Percentiles rank a stretch among this genome's conserved stretches.
Conservation (phyloP, 2,329 filamentous ascomycete species). For the Ophioceras dolichostomum region DNA sequence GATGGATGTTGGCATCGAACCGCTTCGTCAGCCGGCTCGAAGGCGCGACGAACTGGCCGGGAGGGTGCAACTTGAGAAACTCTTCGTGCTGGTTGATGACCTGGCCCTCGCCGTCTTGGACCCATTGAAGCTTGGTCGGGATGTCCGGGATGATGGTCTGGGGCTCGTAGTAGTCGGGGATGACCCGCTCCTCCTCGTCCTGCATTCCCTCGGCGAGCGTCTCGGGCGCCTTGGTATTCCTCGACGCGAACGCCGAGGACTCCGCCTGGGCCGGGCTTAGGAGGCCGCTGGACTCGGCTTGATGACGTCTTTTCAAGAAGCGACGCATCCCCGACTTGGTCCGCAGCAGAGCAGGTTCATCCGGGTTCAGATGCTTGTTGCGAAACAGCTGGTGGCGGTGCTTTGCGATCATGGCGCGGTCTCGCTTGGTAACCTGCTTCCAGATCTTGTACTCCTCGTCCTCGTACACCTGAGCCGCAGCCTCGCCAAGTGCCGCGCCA, state of each 20-base stretch:
- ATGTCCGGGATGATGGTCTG: constrained; percentile 80
- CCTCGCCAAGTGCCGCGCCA: constrained; percentile 50
- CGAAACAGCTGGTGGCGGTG: constrained; percentile 80
- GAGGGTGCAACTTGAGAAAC: constrained; percentile 64
- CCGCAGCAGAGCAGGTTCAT: constrained; percentile 77
- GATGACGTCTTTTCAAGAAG: constrained; percentile 69
- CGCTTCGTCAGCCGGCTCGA: constrained; percentile 62
- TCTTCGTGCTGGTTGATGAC: constrained; percentile 82
- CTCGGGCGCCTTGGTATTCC: constrained; percentile 46
- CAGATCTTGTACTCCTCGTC: constrained; percentile 96
- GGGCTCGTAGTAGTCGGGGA: constrained; percentile 92
- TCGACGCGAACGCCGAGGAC: constrained; percentile 32
- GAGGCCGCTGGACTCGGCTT: constrained; percentile 41
- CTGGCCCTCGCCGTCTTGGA: constrained; percentile 79
- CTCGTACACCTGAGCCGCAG: constrained; percentile 64
- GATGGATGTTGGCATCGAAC: constrained; percentile 81
- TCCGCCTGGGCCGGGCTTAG: constrained; percentile 24
- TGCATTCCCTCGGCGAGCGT: constrained; percentile 90
- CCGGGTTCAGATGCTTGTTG: constrained; percentile 69
- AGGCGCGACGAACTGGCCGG: constrained; percentile 64
- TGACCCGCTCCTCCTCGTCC: constrained; percentile 66
- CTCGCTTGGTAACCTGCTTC: constrained; percentile 98
- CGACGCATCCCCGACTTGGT: constrained; percentile 82
- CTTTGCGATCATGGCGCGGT: constrained; percentile 74
- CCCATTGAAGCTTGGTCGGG: constrained; percentile 66